A percentile compares a stretch with the other conserved stretches of the same genome.
phyloP scores from a whole-genome alignment of 306 rosid species.

The Vigna trinervia region DNA sequence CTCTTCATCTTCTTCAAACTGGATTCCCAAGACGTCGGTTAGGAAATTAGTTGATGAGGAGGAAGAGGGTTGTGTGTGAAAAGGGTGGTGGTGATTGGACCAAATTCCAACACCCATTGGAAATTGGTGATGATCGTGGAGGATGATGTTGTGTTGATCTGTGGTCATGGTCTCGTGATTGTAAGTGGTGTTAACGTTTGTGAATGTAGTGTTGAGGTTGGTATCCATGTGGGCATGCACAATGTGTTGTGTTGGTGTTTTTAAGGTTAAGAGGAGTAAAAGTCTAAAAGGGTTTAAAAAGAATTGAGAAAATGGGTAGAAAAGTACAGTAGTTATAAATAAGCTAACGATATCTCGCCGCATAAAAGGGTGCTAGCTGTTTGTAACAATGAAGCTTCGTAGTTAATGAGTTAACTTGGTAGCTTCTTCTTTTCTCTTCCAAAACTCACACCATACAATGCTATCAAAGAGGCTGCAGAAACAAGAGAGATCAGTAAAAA shows the following conservation, averaged over 20 bases:
- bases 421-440: not conserved
- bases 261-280: conserved; percentile 9
- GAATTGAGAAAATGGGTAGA: not conserved
- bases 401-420: too few relatives aligned
- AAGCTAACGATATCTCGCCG: not conserved
- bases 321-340: not conserved
- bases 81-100: conserved; percentile 33
- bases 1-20: conserved; percentile 30
- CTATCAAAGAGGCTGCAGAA: conserved; percentile 37
- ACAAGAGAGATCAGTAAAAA: conserved; percentile 24
- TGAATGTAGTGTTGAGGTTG: conserved; percentile 25
- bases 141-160: not conserved
- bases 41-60: not conserved
- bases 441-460: not conserved
- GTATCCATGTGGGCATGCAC: conserved; percentile 46
- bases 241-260: not conserved
- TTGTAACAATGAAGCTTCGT: too few relatives aligned
- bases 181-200: not conserved
- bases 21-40: conserved; percentile 10
- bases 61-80: not conserved
- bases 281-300: not conserved
- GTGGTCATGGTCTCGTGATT: conserved; percentile 39
- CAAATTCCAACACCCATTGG: conserved; percentile 35
- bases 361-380: not conserved
- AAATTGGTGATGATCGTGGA: not conserved